Evolutionary conservation across 306 rosid species (phyloP).

Genomic region (Trifolium subterraneum): DNA sequence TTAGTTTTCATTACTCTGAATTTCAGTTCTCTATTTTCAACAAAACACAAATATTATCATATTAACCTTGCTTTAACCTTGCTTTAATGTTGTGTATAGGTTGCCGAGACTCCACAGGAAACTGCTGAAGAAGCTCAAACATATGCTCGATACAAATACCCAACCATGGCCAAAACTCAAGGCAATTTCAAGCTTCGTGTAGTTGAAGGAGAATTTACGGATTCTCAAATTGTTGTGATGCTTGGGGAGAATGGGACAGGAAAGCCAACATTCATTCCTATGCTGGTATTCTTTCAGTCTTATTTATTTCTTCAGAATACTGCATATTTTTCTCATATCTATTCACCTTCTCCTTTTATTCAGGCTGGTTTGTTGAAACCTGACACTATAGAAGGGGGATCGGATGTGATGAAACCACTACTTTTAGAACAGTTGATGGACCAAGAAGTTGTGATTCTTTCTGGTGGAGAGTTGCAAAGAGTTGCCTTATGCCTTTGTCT

Average conservation of each 20-base stretch:
- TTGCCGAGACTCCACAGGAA: slow-evolving; percentile 99
- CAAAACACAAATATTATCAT: not conserved
- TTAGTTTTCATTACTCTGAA: slow-evolving; percentile 5
- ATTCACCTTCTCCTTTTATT: slow-evolving; percentile 34
- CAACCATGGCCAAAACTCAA: slow-evolving; percentile 90
- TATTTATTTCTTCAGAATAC: slow-evolving; percentile 22
- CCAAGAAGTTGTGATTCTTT: slow-evolving; percentile 93
- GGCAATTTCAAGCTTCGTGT: slow-evolving; percentile 88
- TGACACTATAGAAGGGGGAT: slow-evolving; percentile 67
- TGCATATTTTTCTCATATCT: slow-evolving; percentile 1
- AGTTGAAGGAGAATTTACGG: slow-evolving; percentile 93
- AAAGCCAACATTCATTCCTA: slow-evolving; percentile 94
- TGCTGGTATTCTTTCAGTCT: slow-evolving; percentile 81
- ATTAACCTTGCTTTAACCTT: no score
- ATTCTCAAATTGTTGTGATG: slow-evolving; percentile 98
- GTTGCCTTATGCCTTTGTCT: slow-evolving; percentile 95
- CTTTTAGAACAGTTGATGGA: slow-evolving; percentile 98
- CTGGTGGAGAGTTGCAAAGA: slow-evolving; percentile 99
- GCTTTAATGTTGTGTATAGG: slow-evolving; percentile 57
- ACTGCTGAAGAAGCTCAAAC: slow-evolving; percentile 87
- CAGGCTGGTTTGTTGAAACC: slow-evolving; percentile 99
- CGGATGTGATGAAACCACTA: slow-evolving; percentile 98
- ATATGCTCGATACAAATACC: slow-evolving; percentile 92
- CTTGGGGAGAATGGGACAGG: slow-evolving; percentile 99
- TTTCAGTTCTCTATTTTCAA: slow-evolving; percentile 24